Evolutionary conservation across 1,284 basidiomycete genomes (phyloP).

Genomic region (Heterobasidion parviporum): DNA sequence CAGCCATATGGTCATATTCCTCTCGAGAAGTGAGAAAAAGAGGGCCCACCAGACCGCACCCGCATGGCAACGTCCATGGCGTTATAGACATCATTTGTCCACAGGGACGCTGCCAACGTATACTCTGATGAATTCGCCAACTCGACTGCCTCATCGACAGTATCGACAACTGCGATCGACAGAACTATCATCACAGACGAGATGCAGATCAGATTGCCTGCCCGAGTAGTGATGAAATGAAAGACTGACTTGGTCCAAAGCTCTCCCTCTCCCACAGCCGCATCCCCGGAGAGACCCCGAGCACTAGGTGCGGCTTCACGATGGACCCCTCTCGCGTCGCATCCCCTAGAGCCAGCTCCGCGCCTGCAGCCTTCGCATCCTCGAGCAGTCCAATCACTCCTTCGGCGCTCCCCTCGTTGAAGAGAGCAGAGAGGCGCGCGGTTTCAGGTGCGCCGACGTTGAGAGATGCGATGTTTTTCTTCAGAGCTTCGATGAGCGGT

Average conservation of each 20-base stretch:
- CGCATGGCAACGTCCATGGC: constrained; percentile 41
- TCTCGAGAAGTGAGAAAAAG: background rate
- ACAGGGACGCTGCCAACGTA: constrained; percentile 43
- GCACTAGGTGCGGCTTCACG: constrained; percentile 47
- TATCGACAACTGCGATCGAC: constrained; percentile 37
- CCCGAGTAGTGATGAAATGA: constrained; percentile 8
- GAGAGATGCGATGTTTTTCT: constrained; percentile 22
- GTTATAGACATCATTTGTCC: constrained; percentile 40
- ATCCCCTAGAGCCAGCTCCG: constrained; percentile 43
- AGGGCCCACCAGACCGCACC: constrained; percentile 34
- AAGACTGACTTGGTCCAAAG: constrained; percentile 46
- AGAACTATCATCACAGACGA: constrained; percentile 29
- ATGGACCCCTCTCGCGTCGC: constrained; percentile 29
- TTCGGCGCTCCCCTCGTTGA: constrained; percentile 41
- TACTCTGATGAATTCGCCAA: constrained; percentile 49
- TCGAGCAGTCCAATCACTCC: constrained; percentile 39
- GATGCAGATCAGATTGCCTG: background rate
- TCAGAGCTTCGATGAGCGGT: constrained; percentile 27
- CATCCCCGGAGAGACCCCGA: constrained; percentile 41
- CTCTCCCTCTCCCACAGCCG: constrained; percentile 45
- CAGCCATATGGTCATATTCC: background rate
- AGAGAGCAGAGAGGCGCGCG: constrained; percentile 32
- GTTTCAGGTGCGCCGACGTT: constrained; percentile 26
- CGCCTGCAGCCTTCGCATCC: constrained; percentile 45
- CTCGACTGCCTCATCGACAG: constrained; percentile 43